phyloP scores from a whole-genome alignment of 2,329 filamentous ascomycete genomes.

The Myriosclerotinia scirpicola region DNA sequence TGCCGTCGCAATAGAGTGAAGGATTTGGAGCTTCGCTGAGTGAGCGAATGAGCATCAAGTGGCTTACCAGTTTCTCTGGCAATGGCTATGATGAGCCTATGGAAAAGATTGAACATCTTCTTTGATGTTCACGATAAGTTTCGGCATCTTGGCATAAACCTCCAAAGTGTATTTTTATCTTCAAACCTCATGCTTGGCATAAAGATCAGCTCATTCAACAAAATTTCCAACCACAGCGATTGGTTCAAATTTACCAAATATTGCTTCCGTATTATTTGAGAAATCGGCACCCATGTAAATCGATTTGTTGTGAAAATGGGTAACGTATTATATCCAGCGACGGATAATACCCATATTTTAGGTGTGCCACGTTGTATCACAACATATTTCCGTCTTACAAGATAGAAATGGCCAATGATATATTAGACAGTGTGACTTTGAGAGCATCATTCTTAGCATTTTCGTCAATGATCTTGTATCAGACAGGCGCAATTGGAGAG shows the following conservation, averaged over 20 bases:
- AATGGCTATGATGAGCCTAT: background rate
- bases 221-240: conserved; percentile 5
- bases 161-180: conserved; percentile 18
- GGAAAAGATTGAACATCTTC: background rate
- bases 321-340: conserved; percentile 7
- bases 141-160: conserved; percentile 22
- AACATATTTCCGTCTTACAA: background rate
- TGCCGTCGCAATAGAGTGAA: conserved; percentile 12
- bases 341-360: conserved; percentile 7
- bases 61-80: background rate
- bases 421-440: background rate
- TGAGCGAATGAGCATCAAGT: conserved; percentile 15
- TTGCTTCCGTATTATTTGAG: background rate
- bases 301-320: background rate
- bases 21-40: conserved; percentile 16
- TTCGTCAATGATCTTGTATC: background rate
- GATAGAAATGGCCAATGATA: background rate
- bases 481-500: background rate
- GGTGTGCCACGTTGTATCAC: conserved; percentile 2
- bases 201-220: background rate
- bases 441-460: conserved; percentile 2
- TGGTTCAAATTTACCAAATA: background rate
- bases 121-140: background rate
- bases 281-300: background rate
- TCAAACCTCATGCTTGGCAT: conserved; percentile 11